These are phyloP conservation scores for Acanthamoeba lenticulata DNA, from an alignment of 208 protist genomes.

Conservation along the genomic window DNA sequence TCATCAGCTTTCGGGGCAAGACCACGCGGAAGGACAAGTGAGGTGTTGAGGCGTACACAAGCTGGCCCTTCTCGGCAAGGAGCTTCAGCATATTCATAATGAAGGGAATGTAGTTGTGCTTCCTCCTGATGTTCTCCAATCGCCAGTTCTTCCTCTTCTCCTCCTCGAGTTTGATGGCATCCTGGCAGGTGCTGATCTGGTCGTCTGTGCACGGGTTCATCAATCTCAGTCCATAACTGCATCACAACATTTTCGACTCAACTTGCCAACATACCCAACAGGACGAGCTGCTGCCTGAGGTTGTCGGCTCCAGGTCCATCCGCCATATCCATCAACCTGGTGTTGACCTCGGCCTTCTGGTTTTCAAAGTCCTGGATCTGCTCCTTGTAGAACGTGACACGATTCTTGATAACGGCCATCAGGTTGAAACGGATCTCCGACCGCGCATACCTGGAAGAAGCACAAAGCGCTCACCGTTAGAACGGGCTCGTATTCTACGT, in stretches of 20 bases:
- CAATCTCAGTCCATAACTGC: too few species aligned
- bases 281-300: not conserved
- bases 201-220: not conserved
- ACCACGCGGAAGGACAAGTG: not conserved
- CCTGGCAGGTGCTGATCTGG: slow-evolving; percentile 85
- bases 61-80: slow-evolving; percentile 92
- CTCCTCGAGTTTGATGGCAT: slow-evolving; percentile 85
- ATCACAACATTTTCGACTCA: not conserved
- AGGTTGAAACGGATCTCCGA: slow-evolving; percentile 95
- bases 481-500: not conserved
- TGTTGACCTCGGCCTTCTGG: not conserved
- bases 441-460: slow-evolving; percentile 70
- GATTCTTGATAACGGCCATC: slow-evolving; percentile 95
- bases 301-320: not conserved
- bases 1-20: not conserved
- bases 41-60: slow-evolving; percentile 71
- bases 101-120: slow-evolving; percentile 98
- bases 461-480: not conserved
- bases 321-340: not conserved
- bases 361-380: slow-evolving; percentile 82
- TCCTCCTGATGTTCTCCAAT: slow-evolving; percentile 94
- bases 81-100: slow-evolving; percentile 94
- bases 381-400: slow-evolving; percentile 72
- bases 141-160: slow-evolving; percentile 84
- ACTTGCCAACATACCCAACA: not conserved